phyloP scores from a whole-genome alignment of 805 yeast genomes.

The Candida pini region DNA sequence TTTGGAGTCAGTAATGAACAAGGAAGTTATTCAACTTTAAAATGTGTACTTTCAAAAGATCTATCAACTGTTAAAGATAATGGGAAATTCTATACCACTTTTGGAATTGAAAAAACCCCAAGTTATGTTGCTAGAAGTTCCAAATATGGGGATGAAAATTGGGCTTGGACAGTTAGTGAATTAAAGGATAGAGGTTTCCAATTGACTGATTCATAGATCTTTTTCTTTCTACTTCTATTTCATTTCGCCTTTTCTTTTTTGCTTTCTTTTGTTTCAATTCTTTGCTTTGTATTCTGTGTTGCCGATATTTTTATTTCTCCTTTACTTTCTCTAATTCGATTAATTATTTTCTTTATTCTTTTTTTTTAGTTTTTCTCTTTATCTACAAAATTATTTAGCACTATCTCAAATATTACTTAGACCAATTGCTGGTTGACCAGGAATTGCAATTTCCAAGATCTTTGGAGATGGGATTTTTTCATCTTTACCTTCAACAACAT shows the following conservation, averaged over 20 bases:
- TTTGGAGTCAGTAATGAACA: slow-evolving; percentile 70
- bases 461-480: slow-evolving; percentile 63
- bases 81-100: slow-evolving; percentile 64
- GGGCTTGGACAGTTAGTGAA: slow-evolving; percentile 74
- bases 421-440: slow-evolving; percentile 88
- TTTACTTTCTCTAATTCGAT: slow-evolving; percentile 4
- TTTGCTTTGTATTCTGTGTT: not conserved
- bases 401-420: slow-evolving; percentile 67
- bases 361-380: no score
- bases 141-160: slow-evolving; percentile 60
- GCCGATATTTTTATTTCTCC: not conserved
- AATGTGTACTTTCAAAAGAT: slow-evolving; percentile 52
- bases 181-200: slow-evolving; percentile 46
- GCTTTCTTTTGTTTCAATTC: not conserved
- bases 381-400: no score
- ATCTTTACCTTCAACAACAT: slow-evolving; percentile 62
- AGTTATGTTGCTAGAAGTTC: slow-evolving; percentile 52
- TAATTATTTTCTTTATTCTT: no score
- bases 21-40: slow-evolving; percentile 61
- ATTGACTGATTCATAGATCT: slow-evolving; percentile 9
- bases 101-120: slow-evolving; percentile 52
- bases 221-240: no score
- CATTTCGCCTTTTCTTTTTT: not conserved
- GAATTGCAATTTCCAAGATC: slow-evolving; percentile 77
- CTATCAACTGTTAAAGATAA: slow-evolving; percentile 49